Base-by-base conservation (phyloP, 225 moss, liverwort and hornwort species). In the Neckera pumila region DNA sequence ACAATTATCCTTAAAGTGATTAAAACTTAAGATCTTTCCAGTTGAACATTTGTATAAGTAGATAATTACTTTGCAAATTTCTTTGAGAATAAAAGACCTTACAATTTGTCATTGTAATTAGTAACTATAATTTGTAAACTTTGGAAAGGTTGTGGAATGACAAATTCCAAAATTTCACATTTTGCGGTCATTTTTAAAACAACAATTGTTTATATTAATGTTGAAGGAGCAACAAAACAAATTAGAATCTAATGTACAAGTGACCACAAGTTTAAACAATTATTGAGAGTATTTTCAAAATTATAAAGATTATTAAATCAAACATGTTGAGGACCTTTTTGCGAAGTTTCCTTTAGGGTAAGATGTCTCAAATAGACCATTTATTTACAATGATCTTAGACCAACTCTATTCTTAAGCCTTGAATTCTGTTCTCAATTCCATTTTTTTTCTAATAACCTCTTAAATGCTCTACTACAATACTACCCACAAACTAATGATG, bases 1-100 rank as follows among this genome's bases (percentile, higher is more conserved):
- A 11, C 14, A 13, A 13, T 40, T 15, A 5, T 14, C 30, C 0
- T 3, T 30, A 0, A 42, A 80, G 4, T 14, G 2, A 5, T 20
- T 6, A 27, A 30, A 57, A 20, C 2, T 27, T 30, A 42, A 13
- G 4, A 79, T 18, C n/a, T n/a, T n/a, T 56, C 14, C 0, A 30
- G 0, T 59, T 28, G 4, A 59, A 59, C 9, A 59, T 19, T 40
- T 58, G 5, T 5, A 17, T 28, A 27, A 17, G 2, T 20, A 30
- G 2, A 19, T 28, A 80, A 60, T 20, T 60, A 2, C 0, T 20
- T 60, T 20, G 2, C 2, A 30, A 4, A 7, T 20, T 14, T 43
- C 0, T 14, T 43, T 42, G 8, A 43, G 2, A 9, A 14, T 61
- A 6, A 4, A 20, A 21, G 2, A 19, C 9, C 9, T 80, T 80